These are phyloP conservation scores for Ophiostoma ips DNA, from an alignment of 2,329 filamentous ascomycete genomes.

Conservation along the genomic window DNA sequence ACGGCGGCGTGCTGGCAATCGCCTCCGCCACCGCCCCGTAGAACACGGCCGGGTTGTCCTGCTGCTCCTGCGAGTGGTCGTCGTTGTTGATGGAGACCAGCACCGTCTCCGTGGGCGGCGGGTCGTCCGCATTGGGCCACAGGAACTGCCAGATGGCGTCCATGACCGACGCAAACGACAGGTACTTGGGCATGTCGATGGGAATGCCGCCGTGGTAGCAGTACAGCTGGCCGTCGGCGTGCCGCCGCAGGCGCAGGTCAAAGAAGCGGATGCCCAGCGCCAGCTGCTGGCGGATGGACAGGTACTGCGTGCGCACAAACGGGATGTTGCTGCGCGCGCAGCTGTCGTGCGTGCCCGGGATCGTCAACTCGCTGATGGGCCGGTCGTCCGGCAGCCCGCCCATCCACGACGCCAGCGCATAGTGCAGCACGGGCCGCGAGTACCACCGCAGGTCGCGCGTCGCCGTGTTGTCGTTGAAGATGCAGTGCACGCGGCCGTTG, in stretches of 20 bases:
- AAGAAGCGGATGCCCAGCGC: conserved; percentile 59
- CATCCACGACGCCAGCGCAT: conserved; percentile 47
- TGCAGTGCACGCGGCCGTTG: conserved; percentile 21
- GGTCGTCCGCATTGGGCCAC: conserved; percentile 23
- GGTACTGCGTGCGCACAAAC: conserved; percentile 59
- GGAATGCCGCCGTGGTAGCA: conserved; percentile 61
- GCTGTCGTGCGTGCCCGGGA: conserved; percentile 63
- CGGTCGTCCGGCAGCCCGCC: conserved; percentile 38
- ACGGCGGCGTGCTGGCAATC: conserved; percentile 25
- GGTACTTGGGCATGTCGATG: conserved; percentile 46
- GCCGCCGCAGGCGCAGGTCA: conserved; percentile 37
- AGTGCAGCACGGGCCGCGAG: conserved; percentile 20
- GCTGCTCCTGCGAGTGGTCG: conserved; percentile 44
- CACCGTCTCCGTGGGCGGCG: conserved; percentile 48
- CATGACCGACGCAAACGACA: conserved; percentile 49
- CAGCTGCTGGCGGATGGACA: conserved; percentile 48
- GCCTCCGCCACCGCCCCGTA: conserved; percentile 39
- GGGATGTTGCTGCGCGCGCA: conserved; percentile 30
- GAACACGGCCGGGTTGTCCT: conserved; percentile 27
- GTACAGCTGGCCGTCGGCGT: conserved; percentile 34
- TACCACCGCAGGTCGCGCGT: conserved; percentile 23
- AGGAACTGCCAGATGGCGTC: conserved; percentile 47
- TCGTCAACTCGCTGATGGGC: conserved; percentile 48
- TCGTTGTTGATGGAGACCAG: conserved; percentile 59
- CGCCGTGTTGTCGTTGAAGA: conserved; percentile 20